Evolutionary conservation across 2,329 filamentous ascomycete genomes (phyloP).

Genomic region (Apiospora phragmitis): DNA sequence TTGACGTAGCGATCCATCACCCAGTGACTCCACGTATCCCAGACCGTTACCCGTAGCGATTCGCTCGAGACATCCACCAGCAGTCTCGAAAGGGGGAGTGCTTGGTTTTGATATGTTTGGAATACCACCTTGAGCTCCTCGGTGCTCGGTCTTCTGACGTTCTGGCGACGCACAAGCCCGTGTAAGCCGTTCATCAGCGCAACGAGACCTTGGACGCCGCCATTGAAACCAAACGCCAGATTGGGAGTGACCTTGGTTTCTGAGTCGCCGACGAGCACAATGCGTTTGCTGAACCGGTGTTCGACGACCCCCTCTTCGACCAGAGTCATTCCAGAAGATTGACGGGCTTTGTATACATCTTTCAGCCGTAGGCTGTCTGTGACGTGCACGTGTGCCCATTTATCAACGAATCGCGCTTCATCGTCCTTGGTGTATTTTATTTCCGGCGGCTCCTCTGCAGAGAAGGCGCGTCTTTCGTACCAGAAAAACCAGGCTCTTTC

Average conservation of each 20-base stretch:
- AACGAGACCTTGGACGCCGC: not conserved
- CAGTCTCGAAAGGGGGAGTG: not conserved
- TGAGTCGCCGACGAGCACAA: conserved; percentile 12
- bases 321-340: not conserved
- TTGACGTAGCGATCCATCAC: conserved; percentile 1
- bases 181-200: conserved; percentile 4
- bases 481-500: conserved; percentile 2
- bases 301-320: conserved; percentile 6
- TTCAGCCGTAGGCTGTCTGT: not conserved
- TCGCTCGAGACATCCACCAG: not conserved
- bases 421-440: not conserved
- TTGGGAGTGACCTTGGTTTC: conserved; percentile 7
- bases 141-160: not conserved
- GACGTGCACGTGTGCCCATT: conserved; percentile 4
- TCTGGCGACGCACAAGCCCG: not conserved
- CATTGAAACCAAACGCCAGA: conserved; percentile 6
- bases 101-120: not conserved
- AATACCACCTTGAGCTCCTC: not conserved
- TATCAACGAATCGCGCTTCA: not conserved
- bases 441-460: not conserved
- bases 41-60: not conserved
- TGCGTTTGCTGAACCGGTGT: not conserved
- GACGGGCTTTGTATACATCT: not conserved
- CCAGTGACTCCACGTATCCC: conserved; percentile 3
- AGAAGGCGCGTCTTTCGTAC: not conserved